Evolutionary conservation across 2,329 filamentous ascomycete genomes (phyloP).

Genomic region (Monosporascus ibericus): DNA sequence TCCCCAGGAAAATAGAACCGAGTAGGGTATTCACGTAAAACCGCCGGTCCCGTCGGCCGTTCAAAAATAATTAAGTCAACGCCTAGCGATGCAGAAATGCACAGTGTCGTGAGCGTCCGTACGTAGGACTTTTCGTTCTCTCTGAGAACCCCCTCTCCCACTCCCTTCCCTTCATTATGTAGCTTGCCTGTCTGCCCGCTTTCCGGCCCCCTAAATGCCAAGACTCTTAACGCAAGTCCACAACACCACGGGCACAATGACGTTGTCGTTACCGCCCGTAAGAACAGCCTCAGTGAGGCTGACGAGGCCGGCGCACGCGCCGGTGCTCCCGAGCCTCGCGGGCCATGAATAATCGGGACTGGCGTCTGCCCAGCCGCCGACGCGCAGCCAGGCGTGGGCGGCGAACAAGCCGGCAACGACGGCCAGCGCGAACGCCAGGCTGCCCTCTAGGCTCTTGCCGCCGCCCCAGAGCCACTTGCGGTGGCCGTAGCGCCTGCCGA

Average conservation of each 20-base stretch:
- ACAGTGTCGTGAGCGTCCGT: too few species aligned
- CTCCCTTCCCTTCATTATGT: too few species aligned
- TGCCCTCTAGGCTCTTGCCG: slow-evolving; percentile 90
- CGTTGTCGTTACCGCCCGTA: slow-evolving; percentile 97
- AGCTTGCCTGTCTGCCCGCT: not conserved
- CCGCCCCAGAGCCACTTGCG: slow-evolving; percentile 96
- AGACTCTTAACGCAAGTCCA: slow-evolving; percentile 88
- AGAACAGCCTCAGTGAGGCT: slow-evolving; percentile 92
- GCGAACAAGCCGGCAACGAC: slow-evolving; percentile 69
- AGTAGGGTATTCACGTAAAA: too few species aligned
- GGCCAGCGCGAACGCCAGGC: slow-evolving; percentile 71
- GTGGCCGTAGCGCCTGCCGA: slow-evolving; percentile 79
- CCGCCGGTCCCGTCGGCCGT: too few species aligned
- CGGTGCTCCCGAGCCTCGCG: slow-evolving; percentile 62
- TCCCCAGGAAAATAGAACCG: too few species aligned
- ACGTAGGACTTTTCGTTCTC: too few species aligned
- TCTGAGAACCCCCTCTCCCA: too few species aligned
- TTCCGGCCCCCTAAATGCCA: slow-evolving; percentile 36
- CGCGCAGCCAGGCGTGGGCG: slow-evolving; percentile 65
- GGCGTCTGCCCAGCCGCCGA: slow-evolving; percentile 60
- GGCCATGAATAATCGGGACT: not conserved
- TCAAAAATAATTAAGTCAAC: too few species aligned
- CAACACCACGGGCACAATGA: slow-evolving; percentile 86
- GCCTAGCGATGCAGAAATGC: too few species aligned
- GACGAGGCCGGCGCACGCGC: slow-evolving; percentile 68